A percentile compares a stretch with the other conserved stretches of the same genome.
Conservation (phyloP, 495 filamentous ascomycete genomes). For the Penicillium nucicola region DNA sequence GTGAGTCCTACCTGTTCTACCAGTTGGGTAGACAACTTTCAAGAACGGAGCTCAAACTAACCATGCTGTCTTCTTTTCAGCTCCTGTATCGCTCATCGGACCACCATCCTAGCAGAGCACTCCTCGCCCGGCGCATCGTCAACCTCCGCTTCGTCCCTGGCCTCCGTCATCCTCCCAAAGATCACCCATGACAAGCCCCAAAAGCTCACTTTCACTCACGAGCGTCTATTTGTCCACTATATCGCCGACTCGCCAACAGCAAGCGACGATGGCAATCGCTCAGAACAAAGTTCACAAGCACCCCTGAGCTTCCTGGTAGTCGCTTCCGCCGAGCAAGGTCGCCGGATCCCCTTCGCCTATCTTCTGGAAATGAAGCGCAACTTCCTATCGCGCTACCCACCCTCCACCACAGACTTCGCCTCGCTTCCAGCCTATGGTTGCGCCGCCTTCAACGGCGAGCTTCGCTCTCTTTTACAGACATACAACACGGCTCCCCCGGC, state of each 20-base stretch:
- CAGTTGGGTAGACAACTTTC: background rate
- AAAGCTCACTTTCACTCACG: conserved; percentile 92
- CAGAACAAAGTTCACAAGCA: conserved; percentile 56
- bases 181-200: conserved; percentile 77
- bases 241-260: conserved; percentile 78
- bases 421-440: conserved; percentile 85
- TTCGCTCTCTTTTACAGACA: conserved; percentile 76
- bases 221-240: conserved; percentile 91
- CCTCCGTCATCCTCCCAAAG: conserved; percentile 93
- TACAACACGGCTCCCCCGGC: conserved; percentile 77
- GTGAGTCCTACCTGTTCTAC: conserved; percentile 43
- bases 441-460: conserved; percentile 75
- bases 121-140: conserved; percentile 69
- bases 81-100: conserved; percentile 85
- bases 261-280: conserved; percentile 22
- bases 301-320: conserved; percentile 86
- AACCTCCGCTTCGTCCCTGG: conserved; percentile 74
- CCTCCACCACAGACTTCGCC: conserved; percentile 67
- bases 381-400: conserved; percentile 72
- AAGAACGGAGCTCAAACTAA: too few relatives aligned
- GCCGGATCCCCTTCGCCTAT: conserved; percentile 89
- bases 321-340: conserved; percentile 69
- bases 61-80: conserved; percentile 36
- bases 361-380: conserved; percentile 87
- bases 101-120: conserved; percentile 89